Base-by-base conservation (phyloP, 73 alveolate species). In the Paramecium primaurelia region DNA sequence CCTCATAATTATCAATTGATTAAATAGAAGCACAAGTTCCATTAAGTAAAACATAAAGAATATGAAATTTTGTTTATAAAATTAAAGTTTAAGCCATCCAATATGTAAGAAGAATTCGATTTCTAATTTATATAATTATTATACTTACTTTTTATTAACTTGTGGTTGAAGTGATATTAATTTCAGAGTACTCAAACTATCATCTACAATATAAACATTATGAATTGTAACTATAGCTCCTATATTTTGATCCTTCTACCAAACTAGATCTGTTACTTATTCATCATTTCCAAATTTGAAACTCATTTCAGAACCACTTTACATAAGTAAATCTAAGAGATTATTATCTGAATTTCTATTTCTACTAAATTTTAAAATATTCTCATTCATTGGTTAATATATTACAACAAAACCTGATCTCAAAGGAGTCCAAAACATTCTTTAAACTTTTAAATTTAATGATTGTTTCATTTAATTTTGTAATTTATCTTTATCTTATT, bases 351-450 rank as follows among this genome's bases (percentile, higher is more conserved):
- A 37, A 45, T 45, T 80, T 45, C 91, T 40, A 20, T 80, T 80
- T 47, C 91, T 20, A 80, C 64, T 32, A 80, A 80, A 80, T 26
- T 42, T 80, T 8, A 80, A 36, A 2, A 25, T 25, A 2, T 45
- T 80, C 16, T 80, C 91, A 47, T 80, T 80, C 75, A 80, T 45
- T 26, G 91, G 75, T n/a, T 80, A 18, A 49, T 80, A 80, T 0
- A 80, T 25, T n/a, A 80, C 73, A 25, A 80, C 91, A 47, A 80
- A 80, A n/a, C 91, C 91, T 2, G 71, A 80, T 80, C 91, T 80
- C 6, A 80, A 20, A 26, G 91, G 91, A 1, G 91, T 80, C 91
- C 91, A 80, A 80, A 80, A 80, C 91, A 80, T 42, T 80, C 73
- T 44, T 20, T 8, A 18, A 7, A 80, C 91, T 22, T 80, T 80